Evolutionary conservation across 768 basidiomycete species (phyloP), one percentile per base, ranked within the genome.

Genomic region (Lentinula aciculospora): DNA sequence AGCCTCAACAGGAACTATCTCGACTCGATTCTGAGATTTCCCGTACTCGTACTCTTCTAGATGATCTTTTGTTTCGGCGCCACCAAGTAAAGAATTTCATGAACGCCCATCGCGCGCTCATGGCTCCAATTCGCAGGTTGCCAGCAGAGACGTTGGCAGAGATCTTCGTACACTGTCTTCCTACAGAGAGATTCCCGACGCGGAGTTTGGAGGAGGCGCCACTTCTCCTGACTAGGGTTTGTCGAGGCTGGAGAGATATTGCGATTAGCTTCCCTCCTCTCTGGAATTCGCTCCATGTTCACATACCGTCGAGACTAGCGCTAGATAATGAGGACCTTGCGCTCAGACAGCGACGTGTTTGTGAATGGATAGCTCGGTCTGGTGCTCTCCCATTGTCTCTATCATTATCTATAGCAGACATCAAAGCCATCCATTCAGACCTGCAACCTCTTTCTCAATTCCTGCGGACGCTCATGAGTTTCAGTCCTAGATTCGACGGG

Each of bases 111-210:
- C 60, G 34, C 15, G 61, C 66, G 2, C 61, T 72, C 1, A 31
- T 64, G 27, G 65, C 70, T 0, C 64, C 65, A 19, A 56, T 68
- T 7, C 66, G 62, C 5, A 57, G 62, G 7, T 37, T 72, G 2
- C 67, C 71, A 3, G 17, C 59, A 0, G 69, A 71, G 36, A 47
- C 65, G 4, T 47, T 72, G 1, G 56, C 58, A 7, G 65, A 65
- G 32, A 68, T 71, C 17, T 71, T 71, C 50, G 25, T 65, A 7
- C 58, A 47, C 8, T 71, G 69, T 58, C 57, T 72, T 2, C 63
- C 67, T 3, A n/a, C 55, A 0, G 50, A 59, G 32, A 19, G 45
- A 3, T 60, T 65, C 34, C 56, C 58, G 15, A 61, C 61, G 8
- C 68, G 66, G 15, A 58, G 65, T 17, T 48, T 58, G 8, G 32